Conservation (phyloP, 306 rosid genomes). For the Mimosa bimucronata region DNA sequence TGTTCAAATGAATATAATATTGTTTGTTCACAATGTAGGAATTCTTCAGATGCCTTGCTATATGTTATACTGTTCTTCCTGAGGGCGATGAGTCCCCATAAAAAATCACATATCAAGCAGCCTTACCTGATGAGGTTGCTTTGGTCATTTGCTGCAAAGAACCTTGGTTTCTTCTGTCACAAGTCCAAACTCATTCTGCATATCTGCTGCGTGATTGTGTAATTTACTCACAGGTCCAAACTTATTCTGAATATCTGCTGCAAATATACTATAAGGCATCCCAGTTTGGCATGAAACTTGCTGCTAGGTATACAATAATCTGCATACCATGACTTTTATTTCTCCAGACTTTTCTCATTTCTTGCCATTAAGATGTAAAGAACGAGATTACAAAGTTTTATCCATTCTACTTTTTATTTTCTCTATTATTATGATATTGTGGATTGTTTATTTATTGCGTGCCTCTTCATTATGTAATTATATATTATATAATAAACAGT, state of each 20-base stretch:
- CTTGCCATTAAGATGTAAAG: neutral
- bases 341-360: neutral
- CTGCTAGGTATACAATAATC: neutral
- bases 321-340: neutral
- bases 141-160: slow-evolving; percentile 52
- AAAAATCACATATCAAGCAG: slow-evolving; percentile 62
- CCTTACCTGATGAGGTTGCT: slow-evolving; percentile 64
- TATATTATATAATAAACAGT: too few relatives aligned
- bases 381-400: neutral
- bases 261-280: neutral
- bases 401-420: neutral
- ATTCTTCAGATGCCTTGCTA: slow-evolving; percentile 58
- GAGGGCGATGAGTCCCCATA: slow-evolving; percentile 64
- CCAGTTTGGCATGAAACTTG: neutral
- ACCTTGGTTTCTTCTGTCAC: slow-evolving; percentile 81
- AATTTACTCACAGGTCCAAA: neutral
- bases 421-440: neutral
- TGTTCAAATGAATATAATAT: neutral
- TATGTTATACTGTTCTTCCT: slow-evolving; percentile 71
- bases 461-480: neutral
- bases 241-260: too few relatives aligned
- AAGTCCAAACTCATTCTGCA: slow-evolving; percentile 50
- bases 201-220: neutral
- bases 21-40: slow-evolving; percentile 24
- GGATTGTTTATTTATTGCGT: slow-evolving; percentile 1